These are phyloP conservation scores for Conticribra guillardii DNA, from an alignment of 108 stramenopile genomes.

Conservation along the genomic window DNA sequence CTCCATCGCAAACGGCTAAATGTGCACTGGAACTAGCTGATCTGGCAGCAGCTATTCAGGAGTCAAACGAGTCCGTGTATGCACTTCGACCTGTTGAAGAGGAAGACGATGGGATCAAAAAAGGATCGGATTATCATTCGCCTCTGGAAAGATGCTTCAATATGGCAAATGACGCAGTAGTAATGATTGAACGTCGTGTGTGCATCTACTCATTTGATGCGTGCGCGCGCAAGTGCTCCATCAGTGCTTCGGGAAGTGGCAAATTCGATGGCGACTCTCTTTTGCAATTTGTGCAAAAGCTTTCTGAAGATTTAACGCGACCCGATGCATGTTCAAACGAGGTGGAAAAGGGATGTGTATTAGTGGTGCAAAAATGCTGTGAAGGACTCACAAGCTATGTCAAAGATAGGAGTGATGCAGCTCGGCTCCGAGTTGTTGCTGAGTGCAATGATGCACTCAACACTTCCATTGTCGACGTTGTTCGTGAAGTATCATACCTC, in stretches of 20 bases:
- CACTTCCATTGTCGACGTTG: slow-evolving; percentile 70
- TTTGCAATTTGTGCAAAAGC: slow-evolving; percentile 66
- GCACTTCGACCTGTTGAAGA: slow-evolving; percentile 43
- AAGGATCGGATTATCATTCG: slow-evolving; percentile 38
- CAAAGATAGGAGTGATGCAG: slow-evolving; percentile 80
- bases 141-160: slow-evolving; percentile 69
- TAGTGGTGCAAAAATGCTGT: slow-evolving; percentile 82
- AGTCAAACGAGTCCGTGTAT: slow-evolving; percentile 49
- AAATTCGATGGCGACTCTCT: slow-evolving; percentile 84
- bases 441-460: slow-evolving; percentile 87
- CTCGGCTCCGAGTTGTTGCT: slow-evolving; percentile 83
- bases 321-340: slow-evolving; percentile 81
- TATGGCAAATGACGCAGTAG: slow-evolving; percentile 72
- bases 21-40: slow-evolving; percentile 85
- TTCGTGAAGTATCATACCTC: slow-evolving; percentile 74
- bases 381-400: slow-evolving; percentile 87
- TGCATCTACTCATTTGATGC: slow-evolving; percentile 91
- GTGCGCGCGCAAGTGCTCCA: slow-evolving; percentile 76
- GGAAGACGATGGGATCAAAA: slow-evolving; percentile 24
- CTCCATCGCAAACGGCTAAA: slow-evolving; percentile 77
- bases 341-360: slow-evolving; percentile 85
- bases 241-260: slow-evolving; percentile 82
- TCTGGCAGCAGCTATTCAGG: slow-evolving; percentile 68
- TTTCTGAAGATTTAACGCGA: slow-evolving; percentile 78
- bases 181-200: slow-evolving; percentile 80